Base-by-base conservation (phyloP, 805 yeast genomes). In the Monosporozyma solicola region DNA sequence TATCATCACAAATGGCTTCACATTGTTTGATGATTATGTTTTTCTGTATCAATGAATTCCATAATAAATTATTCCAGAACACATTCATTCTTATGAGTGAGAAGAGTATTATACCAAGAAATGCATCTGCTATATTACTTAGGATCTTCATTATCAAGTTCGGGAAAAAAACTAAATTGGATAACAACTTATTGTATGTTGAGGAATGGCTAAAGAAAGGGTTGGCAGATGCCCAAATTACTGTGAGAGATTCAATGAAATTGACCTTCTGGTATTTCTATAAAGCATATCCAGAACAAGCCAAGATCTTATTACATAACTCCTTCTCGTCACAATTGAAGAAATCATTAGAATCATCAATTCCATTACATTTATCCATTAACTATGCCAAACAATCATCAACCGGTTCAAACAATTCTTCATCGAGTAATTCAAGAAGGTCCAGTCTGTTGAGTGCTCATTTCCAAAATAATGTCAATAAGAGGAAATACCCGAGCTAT, bases 221-320 rank as follows among this genome's bases (percentile, higher is more conserved):
- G 22, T 71, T 94, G 0, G 64, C 80, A 0, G 98, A 91, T 65
- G 87, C 96, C 0, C 85, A 85, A 54, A 88, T 91, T 0, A 72
- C 79, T 0, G 97, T 87, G 0, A 76, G 97, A 57, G 95, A 83
- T 60, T 72, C 80, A 0, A 86, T 84, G 72, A 78, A 96, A 64
- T 72, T 74, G 2, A 75, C 89, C 0, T 92, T 77, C 61, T 91
- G 97, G 97, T 72, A 78, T 13, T 77, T 80, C 52, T 76, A 75
- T 58, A 73, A 72, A 22, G 61, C 75, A 6, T 85, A 80, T 69
- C 85, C 87, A 0, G 61, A 67, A 0, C 69, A 72, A 13, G 85
- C 83, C 0, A 79, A 76, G 15, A 57, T 56, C 15, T 54, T 80
- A 9, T 57, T 74, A 13, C 55, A 53, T 9, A 60, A 57, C 25